These are phyloP conservation scores for Roridomyces roridus DNA, from an alignment of 768 basidiomycete species.

Conservation along the genomic window DNA sequence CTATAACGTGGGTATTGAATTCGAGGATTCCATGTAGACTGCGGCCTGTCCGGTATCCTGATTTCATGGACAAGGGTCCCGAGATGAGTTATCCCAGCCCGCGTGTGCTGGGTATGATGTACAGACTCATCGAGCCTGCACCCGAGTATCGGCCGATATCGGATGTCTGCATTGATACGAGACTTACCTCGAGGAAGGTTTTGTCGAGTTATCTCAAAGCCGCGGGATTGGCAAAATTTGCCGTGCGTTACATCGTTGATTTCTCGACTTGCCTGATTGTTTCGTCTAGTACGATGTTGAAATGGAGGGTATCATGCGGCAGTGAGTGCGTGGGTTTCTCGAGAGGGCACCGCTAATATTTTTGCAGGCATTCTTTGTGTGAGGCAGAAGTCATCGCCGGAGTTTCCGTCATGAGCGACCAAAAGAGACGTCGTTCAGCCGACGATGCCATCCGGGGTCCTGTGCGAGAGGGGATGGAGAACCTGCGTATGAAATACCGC, in stretches of 20 bases:
- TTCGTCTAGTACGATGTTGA: slow-evolving; percentile 20
- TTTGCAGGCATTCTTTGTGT: slow-evolving; percentile 13
- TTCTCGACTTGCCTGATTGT: background rate
- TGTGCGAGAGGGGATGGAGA: slow-evolving; percentile 21
- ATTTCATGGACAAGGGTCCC: slow-evolving; percentile 18
- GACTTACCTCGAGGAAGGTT: slow-evolving; percentile 7
- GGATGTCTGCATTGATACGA: slow-evolving; percentile 7
- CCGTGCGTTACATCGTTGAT: background rate
- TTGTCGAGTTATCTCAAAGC: background rate
- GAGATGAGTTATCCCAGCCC: slow-evolving; percentile 11
- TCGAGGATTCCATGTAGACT: background rate
- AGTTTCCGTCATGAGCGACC: slow-evolving; percentile 19
- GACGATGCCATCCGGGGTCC: slow-evolving; percentile 26
- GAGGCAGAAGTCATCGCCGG: slow-evolving; percentile 24
- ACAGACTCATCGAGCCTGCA: slow-evolving; percentile 22
- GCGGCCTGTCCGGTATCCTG: slow-evolving; percentile 11
- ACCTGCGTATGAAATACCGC: slow-evolving; percentile 1
- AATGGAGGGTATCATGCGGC: slow-evolving; percentile 19
- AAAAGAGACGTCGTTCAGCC: slow-evolving; percentile 12
- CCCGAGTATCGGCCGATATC: slow-evolving; percentile 18
- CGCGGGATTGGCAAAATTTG: slow-evolving; percentile 21
- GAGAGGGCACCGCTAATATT: too few species aligned
- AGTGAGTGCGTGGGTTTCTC: slow-evolving; percentile 1
- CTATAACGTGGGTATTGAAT: too few species aligned
- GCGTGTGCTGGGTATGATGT: slow-evolving; percentile 23